Conservation (phyloP, 1,139 yeast genomes). For the Geotrichum siamense region DNA sequence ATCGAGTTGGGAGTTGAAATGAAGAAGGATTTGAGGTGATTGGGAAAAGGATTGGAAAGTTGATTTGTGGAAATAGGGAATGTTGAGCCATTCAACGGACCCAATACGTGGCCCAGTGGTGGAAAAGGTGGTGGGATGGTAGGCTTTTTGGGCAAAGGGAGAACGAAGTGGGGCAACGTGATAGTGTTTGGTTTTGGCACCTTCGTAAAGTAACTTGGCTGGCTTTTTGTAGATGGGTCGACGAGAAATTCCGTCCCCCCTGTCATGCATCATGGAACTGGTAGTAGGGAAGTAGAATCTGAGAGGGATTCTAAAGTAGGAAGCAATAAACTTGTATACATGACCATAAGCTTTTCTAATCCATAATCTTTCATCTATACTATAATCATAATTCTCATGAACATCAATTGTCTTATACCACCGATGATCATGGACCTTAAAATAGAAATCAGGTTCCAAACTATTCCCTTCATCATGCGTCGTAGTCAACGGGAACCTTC, state of each 20-base stretch:
- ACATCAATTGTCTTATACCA: constrained; percentile 21
- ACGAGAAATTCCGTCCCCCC: constrained; percentile 18
- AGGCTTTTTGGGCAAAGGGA: not conserved
- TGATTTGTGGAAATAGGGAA: too few relatives aligned
- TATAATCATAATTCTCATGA: constrained; percentile 19
- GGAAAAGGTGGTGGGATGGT: too few relatives aligned
- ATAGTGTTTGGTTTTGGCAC: constrained; percentile 5
- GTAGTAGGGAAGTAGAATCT: constrained; percentile 8
- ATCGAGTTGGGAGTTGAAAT: too few relatives aligned
- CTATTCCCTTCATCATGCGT: constrained; percentile 15
- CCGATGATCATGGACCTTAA: constrained; percentile 1
- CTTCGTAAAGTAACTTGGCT: constrained; percentile 11
- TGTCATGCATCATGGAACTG: constrained; percentile 8
- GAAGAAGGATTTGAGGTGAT: too few relatives aligned
- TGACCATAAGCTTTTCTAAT: constrained; percentile 6
- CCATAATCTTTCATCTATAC: constrained; percentile 11
- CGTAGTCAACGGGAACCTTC: constrained; percentile 16
- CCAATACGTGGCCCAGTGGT: too few relatives aligned
- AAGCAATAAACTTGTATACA: constrained; percentile 5
- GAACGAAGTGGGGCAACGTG: constrained; percentile 12
- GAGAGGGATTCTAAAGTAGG: constrained; percentile 4
- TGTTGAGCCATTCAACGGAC: too few relatives aligned
- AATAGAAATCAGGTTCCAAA: constrained; percentile 14
- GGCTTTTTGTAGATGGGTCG: constrained; percentile 11
- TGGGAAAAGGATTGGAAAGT: too few relatives aligned